Base-by-base conservation (phyloP, 2,329 filamentous ascomycete species). In the Diplodia intermedia region DNA sequence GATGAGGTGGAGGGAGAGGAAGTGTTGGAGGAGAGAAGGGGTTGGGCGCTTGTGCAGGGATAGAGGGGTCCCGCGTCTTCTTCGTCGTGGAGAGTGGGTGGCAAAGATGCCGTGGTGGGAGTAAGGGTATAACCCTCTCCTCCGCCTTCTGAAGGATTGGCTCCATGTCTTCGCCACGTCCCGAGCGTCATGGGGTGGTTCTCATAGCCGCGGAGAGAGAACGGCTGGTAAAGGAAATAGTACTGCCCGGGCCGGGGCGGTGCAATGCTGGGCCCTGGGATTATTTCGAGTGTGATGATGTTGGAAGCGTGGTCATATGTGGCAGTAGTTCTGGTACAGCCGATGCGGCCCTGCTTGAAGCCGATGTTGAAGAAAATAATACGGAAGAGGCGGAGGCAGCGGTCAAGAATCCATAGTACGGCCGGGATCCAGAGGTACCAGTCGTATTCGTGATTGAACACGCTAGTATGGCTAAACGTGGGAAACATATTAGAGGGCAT, bases 111-210 rank as follows among this genome's bases (percentile, higher is more conserved):
- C n/a, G 11, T 52, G 47, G 60, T 63, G n/a, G 60, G 60, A 4
- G 60, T 63, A n/a, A 63, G 60, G 12, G 43, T 31, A 9, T 52
- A 63, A 26, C 18, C 29, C 20, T 63, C 60, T 23, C 36, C 31
- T 4, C 18, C 11, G 12, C 15, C 11, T 29, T 50, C 14, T 29
- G 3, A 29, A 2, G 40, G 3, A 20, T 33, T 14, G 40, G 29
- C 11, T 31, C n/a, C 38, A 47, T 63, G 31, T 5, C 43, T 29
- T 6, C 60, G 47, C 60, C 61, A 79, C 0, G 72, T 71, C 56
- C 79, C 82, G 1, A 84, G 71, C 0, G 81, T 84, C 71, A 86
- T 86, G 0, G 84, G 85, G 69, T 86, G 85, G 63, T 80, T 86
- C 66, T 86, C 81, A 75, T 82, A 86, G 3, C 82, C 78, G 9